Evolutionary conservation across 2,329 filamentous ascomycete species (phyloP).

Genomic region (Beauveria australis): DNA sequence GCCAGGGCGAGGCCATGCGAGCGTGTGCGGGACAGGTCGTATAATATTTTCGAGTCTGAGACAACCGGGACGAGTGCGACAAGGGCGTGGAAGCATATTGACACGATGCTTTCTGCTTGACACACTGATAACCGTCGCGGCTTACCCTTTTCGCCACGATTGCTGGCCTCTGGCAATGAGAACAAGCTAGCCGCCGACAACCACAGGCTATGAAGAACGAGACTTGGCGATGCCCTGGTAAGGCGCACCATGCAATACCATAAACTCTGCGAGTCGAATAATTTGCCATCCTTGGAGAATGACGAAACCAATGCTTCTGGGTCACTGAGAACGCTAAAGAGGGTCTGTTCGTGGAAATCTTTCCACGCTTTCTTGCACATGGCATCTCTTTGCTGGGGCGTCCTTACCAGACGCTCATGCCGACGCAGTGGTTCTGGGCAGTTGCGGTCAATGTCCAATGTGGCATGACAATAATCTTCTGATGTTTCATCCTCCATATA

Average conservation of each 20-base stretch:
- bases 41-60: slow-evolving; percentile 38
- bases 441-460: slow-evolving; percentile 12
- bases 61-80: slow-evolving; percentile 49
- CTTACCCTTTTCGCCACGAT: neutral
- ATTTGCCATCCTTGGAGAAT: slow-evolving; percentile 43
- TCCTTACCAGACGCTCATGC: slow-evolving; percentile 3
- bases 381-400: neutral
- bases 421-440: slow-evolving; percentile 10
- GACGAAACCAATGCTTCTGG: slow-evolving; percentile 46
- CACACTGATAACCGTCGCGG: slow-evolving; percentile 20
- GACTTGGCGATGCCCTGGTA: slow-evolving; percentile 45
- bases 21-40: slow-evolving; percentile 53
- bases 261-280: slow-evolving; percentile 52
- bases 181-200: slow-evolving; percentile 51
- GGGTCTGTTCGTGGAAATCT: slow-evolving; percentile 53
- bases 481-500: slow-evolving; percentile 47
- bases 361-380: slow-evolving; percentile 41
- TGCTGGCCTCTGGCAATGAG: slow-evolving; percentile 36
- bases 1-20: slow-evolving; percentile 44
- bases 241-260: slow-evolving; percentile 57
- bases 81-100: slow-evolving; percentile 55
- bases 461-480: slow-evolving; percentile 41
- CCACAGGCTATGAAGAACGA: slow-evolving; percentile 60
- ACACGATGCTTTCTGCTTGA: slow-evolving; percentile 46
- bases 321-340: slow-evolving; percentile 56